phyloP scores from a whole-genome alignment of 139 green algal species.

The Asterochloris sp. region DNA sequence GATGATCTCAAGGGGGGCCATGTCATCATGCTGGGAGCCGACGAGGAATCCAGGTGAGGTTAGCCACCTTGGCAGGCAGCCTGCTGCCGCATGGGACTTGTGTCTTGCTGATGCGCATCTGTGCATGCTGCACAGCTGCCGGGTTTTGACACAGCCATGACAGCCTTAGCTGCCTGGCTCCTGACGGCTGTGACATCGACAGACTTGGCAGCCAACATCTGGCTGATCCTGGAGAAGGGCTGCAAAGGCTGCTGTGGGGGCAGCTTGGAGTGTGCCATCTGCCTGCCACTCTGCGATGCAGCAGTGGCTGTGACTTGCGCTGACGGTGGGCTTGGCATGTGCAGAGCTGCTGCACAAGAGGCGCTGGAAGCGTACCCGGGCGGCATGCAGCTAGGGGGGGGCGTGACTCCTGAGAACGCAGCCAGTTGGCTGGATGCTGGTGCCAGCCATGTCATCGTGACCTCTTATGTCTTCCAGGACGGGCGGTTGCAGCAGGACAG shows the following conservation, averaged over 20 bases:
- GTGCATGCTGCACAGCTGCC: too few species aligned
- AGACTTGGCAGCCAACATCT: background rate
- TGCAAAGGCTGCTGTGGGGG: background rate
- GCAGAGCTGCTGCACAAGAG: conserved; percentile 61
- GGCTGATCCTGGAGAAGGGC: background rate
- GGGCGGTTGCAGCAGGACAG: conserved; percentile 80
- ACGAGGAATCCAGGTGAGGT: conserved; percentile 58
- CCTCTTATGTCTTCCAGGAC: conserved; percentile 88
- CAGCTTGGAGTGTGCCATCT: background rate
- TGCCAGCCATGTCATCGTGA: conserved; percentile 97
- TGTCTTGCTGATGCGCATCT: too few species aligned
- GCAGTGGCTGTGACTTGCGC: background rate
- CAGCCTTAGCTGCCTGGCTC: background rate
- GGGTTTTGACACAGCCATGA: too few species aligned
- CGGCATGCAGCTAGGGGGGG: conserved; percentile 92
- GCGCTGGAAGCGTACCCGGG: conserved; percentile 75
- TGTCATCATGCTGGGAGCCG: conserved; percentile 96
- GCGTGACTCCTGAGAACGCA: conserved; percentile 86
- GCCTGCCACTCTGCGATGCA: background rate
- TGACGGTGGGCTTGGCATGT: background rate
- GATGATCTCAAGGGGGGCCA: conserved; percentile 88
- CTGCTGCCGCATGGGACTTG: too few species aligned
- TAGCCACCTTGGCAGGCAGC: background rate
- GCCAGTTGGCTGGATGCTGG: conserved; percentile 83
- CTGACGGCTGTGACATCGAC: background rate